Evolutionary conservation across 1,139 yeast species (phyloP).

Genomic region (Suhomyces coccinellae): DNA sequence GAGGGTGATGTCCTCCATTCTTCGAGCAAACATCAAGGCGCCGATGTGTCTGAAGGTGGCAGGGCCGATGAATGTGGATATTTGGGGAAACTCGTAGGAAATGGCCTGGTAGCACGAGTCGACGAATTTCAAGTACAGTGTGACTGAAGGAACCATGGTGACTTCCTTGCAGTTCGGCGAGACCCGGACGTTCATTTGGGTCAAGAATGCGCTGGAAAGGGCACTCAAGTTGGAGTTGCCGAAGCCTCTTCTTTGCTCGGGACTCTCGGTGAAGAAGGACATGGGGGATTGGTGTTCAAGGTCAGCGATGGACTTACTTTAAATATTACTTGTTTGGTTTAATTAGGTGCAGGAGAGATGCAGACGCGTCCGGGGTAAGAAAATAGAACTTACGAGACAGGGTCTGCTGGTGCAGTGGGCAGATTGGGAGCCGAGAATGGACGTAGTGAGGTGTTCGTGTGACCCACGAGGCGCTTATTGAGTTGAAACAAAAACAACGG

Average conservation of each 20-base stretch:
- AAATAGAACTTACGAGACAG: not conserved
- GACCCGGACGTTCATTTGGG: constrained; percentile 3
- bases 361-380: constrained; percentile 4
- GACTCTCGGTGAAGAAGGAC: constrained; percentile 3
- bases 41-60: constrained; percentile 10
- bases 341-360: constrained; percentile 1
- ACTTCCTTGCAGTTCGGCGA: constrained; percentile 8
- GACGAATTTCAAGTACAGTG: constrained; percentile 9
- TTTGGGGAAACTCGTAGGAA: constrained; percentile 6
- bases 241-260: constrained; percentile 1
- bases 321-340: not conserved
- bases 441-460: no score
- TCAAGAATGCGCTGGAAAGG: constrained; percentile 5
- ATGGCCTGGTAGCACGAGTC: constrained; percentile 9
- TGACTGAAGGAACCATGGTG: constrained; percentile 9
- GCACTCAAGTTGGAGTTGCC: constrained; percentile 9
- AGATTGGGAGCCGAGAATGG: no score
- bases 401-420: no score
- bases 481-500: no score
- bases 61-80: constrained; percentile 8
- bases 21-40: constrained; percentile 10
- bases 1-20: constrained; percentile 10
- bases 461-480: no score
- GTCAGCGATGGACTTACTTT: not conserved
- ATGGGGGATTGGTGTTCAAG: not conserved